These are phyloP conservation scores for Fusarium sp. DNA, from an alignment of 2,329 filamentous ascomycete genomes.

Conservation along the genomic window DNA sequence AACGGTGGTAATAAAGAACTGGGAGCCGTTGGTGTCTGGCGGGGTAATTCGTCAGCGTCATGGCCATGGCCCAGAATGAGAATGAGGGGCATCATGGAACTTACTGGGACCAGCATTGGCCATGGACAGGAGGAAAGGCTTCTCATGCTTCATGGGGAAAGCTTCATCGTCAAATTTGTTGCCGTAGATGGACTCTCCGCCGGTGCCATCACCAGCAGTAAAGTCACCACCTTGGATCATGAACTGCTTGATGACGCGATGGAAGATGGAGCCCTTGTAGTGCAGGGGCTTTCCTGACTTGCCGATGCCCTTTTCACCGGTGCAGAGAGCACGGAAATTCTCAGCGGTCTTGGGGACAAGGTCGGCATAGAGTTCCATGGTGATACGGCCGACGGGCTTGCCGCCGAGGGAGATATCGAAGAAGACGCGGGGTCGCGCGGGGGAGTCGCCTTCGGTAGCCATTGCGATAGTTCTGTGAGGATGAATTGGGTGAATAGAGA, in stretches of 20 bases:
- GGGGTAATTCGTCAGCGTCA: slow-evolving; percentile 19
- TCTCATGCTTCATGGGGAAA: slow-evolving; percentile 89
- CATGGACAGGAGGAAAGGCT: slow-evolving; percentile 95
- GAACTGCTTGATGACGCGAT: slow-evolving; percentile 97
- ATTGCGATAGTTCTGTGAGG: slow-evolving; percentile 42
- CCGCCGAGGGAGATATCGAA: slow-evolving; percentile 90
- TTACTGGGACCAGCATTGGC: slow-evolving; percentile 92
- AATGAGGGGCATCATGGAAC: slow-evolving; percentile 34
- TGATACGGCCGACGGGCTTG: slow-evolving; percentile 76
- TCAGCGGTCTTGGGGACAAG: slow-evolving; percentile 94
- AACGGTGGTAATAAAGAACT: slow-evolving; percentile 98
- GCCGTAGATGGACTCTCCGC: slow-evolving; percentile 96
- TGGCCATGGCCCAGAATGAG: background rate
- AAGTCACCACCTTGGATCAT: slow-evolving; percentile 98
- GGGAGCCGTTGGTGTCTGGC: slow-evolving; percentile 88
- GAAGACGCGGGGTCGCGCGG: slow-evolving; percentile 80
- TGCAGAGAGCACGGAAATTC: slow-evolving; percentile 95
- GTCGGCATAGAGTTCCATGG: slow-evolving; percentile 80
- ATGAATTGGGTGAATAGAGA: background rate
- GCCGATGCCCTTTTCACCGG: slow-evolving; percentile 88
- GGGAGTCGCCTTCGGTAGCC: slow-evolving; percentile 51
- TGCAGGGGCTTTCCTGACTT: slow-evolving; percentile 84
- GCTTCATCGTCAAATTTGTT: slow-evolving; percentile 98
- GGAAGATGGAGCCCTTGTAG: slow-evolving; percentile 93
- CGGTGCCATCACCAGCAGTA: slow-evolving; percentile 91